phyloP scores from a whole-genome alignment of 345 rosid genomes.

The Excoecaria agallocha region DNA sequence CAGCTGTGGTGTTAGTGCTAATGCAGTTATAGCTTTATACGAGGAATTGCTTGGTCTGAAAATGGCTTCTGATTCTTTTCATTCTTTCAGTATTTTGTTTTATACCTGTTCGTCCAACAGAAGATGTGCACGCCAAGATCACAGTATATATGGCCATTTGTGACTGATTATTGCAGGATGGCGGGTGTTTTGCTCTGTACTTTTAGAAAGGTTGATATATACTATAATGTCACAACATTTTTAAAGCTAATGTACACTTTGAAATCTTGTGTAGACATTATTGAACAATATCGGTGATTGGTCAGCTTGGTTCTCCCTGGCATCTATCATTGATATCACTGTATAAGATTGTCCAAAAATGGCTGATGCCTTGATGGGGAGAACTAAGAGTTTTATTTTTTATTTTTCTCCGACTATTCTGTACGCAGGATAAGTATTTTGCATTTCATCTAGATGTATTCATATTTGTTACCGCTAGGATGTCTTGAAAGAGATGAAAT shows the following conservation, averaged over 20 bases:
- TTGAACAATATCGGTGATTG: conserved; percentile 11
- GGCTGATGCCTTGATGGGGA: neutral
- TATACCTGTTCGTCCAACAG: conserved; percentile 17
- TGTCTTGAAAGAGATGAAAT: too few relatives aligned
- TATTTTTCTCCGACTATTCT: neutral
- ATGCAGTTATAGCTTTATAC: conserved; percentile 33
- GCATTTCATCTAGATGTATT: neutral
- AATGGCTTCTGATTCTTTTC: conserved; percentile 25
- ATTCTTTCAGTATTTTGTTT: conserved; percentile 33
- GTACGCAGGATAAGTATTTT: neutral
- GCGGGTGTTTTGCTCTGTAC: conserved; percentile 16
- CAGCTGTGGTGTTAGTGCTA: conserved; percentile 32
- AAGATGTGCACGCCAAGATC: conserved; percentile 12
- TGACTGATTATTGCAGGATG: neutral
- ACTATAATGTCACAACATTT: neutral
- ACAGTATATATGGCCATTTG: conserved; percentile 12
- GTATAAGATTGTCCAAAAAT: conserved; percentile 8
- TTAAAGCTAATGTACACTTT: conserved; percentile 23
- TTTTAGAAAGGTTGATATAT: neutral
- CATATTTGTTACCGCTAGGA: neutral
- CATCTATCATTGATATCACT: neutral
- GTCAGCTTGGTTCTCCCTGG: neutral
- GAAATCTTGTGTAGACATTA: conserved; percentile 7
- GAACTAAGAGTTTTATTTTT: neutral
- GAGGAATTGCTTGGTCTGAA: conserved; percentile 9